Conservation (phyloP, 2,329 filamentous ascomycete species). For the Ceratocystis harringtonii region DNA sequence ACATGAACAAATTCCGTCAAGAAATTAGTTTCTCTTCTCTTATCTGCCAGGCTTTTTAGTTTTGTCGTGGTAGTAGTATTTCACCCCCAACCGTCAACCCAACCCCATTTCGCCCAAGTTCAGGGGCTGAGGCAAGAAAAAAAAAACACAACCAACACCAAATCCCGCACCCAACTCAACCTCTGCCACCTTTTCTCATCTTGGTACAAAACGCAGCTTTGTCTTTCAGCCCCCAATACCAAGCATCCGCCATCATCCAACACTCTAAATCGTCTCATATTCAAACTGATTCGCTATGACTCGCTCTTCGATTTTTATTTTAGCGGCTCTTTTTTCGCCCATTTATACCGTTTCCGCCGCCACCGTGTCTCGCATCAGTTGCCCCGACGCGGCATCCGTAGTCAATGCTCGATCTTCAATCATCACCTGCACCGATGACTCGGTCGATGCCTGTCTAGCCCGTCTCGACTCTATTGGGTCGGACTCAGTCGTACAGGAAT, state of each 20-base stretch:
- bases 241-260: neutral
- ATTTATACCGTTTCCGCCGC: conserved; percentile 26
- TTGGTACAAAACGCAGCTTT: neutral
- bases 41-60: neutral
- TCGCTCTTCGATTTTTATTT: conserved; percentile 12
- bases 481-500: conserved; percentile 26
- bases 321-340: conserved; percentile 21
- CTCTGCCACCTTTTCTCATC: neutral
- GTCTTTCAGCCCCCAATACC: neutral
- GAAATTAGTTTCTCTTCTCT: too few species aligned
- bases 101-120: neutral
- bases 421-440: conserved; percentile 27
- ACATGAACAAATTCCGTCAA: too few species aligned
- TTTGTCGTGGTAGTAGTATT: neutral
- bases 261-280: neutral
- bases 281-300: conserved; percentile 11
- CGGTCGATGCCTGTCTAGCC: conserved; percentile 32
- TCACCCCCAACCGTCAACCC: neutral
- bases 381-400: conserved; percentile 18
- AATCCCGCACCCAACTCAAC: neutral
- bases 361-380: conserved; percentile 23
- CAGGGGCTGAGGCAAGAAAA: neutral
- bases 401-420: conserved; percentile 29
- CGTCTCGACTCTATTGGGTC: conserved; percentile 23
- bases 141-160: neutral